Evolutionary conservation across 345 rosid species (phyloP).

Genomic region (Clausena lansium): DNA sequence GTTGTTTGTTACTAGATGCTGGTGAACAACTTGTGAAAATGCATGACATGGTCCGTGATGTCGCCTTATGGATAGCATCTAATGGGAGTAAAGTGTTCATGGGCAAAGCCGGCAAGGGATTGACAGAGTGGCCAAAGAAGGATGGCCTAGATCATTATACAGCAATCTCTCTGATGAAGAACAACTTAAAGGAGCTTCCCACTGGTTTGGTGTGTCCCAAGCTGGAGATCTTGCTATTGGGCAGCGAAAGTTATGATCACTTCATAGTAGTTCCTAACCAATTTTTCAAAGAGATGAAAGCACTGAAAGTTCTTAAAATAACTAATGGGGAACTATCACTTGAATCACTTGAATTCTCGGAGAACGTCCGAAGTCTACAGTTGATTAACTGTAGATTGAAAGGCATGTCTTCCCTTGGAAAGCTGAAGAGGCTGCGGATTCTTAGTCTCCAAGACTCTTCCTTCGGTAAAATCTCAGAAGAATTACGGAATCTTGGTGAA

Average conservation of each 20-base stretch:
- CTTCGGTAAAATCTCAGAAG: background rate
- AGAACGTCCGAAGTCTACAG: background rate
- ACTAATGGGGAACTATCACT: no score
- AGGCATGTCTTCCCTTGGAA: background rate
- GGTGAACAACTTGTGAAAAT: constrained; percentile 12
- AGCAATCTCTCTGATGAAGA: background rate
- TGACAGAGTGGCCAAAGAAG: constrained; percentile 16
- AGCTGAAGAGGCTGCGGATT: constrained; percentile 2
- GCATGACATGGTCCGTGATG: constrained; percentile 13
- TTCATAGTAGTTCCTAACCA: background rate
- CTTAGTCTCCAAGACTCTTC: background rate
- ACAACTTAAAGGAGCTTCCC: background rate
- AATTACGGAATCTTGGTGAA: background rate
- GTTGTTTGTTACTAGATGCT: background rate
- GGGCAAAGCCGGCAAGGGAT: background rate
- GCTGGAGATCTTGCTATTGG: constrained; percentile 1
- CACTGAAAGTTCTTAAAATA: no score
- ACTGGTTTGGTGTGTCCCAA: constrained; percentile 4
- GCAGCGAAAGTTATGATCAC: background rate
- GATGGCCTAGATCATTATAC: background rate
- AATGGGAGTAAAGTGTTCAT: background rate
- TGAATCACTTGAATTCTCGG: background rate
- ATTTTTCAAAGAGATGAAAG: no score
- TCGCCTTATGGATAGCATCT: background rate
- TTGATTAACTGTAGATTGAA: background rate